Percentiles rank a stretch among this genome's conserved stretches.
These are phyloP conservation scores for Pseudopyrenochaeta lycopersici DNA, from an alignment of 2,329 filamentous ascomycete species.

Conservation along the genomic window DNA sequence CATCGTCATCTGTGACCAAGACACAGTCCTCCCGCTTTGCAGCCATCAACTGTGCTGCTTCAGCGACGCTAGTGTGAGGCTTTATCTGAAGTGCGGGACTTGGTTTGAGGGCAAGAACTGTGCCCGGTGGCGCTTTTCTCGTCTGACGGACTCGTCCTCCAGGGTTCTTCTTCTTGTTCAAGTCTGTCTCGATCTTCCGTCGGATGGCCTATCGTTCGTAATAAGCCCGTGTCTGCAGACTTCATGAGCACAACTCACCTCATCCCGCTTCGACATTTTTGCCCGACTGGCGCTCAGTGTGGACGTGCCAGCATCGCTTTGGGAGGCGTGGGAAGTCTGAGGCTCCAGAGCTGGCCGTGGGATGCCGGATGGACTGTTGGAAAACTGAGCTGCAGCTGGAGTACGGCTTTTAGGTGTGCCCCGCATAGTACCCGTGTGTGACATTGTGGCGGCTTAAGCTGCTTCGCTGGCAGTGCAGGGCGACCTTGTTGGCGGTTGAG, in stretches of 20 bases:
- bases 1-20: conserved; percentile 95
- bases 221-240: conserved; percentile 15
- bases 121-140: conserved; percentile 94
- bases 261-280: conserved; percentile 97
- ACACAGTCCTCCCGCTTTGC: conserved; percentile 99
- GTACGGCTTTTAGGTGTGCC: conserved; percentile 74
- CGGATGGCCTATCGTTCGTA: conserved; percentile 80
- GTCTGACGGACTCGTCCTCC: conserved; percentile 81
- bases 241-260: conserved; percentile 69
- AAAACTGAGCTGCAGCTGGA: conserved; percentile 62
- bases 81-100: conserved; percentile 98
- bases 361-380: conserved; percentile 73
- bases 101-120: conserved; percentile 92
- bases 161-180: conserved; percentile 94
- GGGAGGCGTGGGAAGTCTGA: conserved; percentile 53
- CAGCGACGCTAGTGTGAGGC: conserved; percentile 89
- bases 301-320: conserved; percentile 68
- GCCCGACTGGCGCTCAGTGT: conserved; percentile 91
- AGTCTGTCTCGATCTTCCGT: conserved; percentile 93
- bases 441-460: conserved; percentile 58
- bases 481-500: conserved; percentile 30
- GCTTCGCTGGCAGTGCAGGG: conserved; percentile 25
- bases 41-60: conserved; percentile 98
- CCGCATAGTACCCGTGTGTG: conserved; percentile 70
- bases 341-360: conserved; percentile 76